Base-by-base conservation (phyloP, 1,139 yeast species). In the Candida glucosophila region DNA sequence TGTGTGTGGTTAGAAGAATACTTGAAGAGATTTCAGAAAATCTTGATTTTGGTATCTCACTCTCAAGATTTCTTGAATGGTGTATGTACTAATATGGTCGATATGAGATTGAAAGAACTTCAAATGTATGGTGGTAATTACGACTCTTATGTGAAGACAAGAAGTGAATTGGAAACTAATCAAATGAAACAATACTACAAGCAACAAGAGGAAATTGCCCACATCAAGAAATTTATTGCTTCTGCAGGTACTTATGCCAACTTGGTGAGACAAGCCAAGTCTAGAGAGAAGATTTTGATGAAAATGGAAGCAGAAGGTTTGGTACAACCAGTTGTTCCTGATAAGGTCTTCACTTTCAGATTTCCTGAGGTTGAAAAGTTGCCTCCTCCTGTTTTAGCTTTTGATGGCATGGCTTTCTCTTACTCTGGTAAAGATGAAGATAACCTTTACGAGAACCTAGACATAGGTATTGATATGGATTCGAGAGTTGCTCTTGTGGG, bases 271-370 rank as follows among this genome's bases (percentile, higher is more conserved):
- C 98, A 90, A 67, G 99, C 99, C 38, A 90, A 90, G 63, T 90
- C 98, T 24, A 85, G 97, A 67, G 98, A 92, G 73, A 90, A 92
- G 78, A 92, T 90, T 54, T 73, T 90, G 60, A 98, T 90, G 64
- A 92, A 92, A 77, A 92, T 90, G 98, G 98, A 90, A 66, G 98
- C 98, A 43, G 98, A 90, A 55, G 99, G 98, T 53, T 74, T 90
- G 48, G 81, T 90, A 49, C 85, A 83, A 61, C 78, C 94, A 32
- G 98, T 92, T 40, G 88, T 76, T 32, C 82, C 83, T 28, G 98
- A 90, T 56, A 83, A 73, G 63, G 95, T 86, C 17, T 90, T 90
- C 58, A 75, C 93, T 3, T 90, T 90, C 74, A 73, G 81, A 50
- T 90, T 92, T 73, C 88, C 97, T 30, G 88, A 77, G 23, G 95